Evolutionary conservation across 768 basidiomycete genomes (phyloP).

Genomic region (Phylloporus sp.): DNA sequence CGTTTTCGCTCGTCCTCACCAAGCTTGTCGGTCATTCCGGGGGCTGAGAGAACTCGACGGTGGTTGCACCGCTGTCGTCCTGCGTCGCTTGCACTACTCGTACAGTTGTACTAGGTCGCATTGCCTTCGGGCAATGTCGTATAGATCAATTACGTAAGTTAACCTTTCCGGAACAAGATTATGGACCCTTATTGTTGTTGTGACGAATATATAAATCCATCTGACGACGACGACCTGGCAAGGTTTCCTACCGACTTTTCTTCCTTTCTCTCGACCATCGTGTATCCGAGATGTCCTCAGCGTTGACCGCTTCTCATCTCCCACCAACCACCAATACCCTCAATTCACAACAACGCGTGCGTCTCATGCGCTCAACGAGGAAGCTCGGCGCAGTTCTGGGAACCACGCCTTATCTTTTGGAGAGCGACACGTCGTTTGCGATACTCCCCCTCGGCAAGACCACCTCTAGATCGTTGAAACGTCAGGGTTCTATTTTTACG

Average conservation of each 20-base stretch:
- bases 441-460: slow-evolving; percentile 20
- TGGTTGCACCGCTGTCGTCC: too few species aligned
- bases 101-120: too few species aligned
- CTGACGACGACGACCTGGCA: too few species aligned
- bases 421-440: slow-evolving; percentile 18
- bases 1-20: too few species aligned
- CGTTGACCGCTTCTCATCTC: slow-evolving; percentile 19
- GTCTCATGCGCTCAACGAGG: slow-evolving; percentile 35
- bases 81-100: too few species aligned
- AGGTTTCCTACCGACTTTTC: neutral
- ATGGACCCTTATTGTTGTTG: too few species aligned
- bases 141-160: too few species aligned
- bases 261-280: neutral
- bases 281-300: slow-evolving; percentile 22
- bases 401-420: slow-evolving; percentile 34
- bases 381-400: slow-evolving; percentile 35
- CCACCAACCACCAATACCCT: slow-evolving; percentile 35
- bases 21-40: too few species aligned
- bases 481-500: slow-evolving; percentile 31
- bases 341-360: slow-evolving; percentile 28
- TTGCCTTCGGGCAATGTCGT: too few species aligned
- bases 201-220: too few species aligned
- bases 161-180: too few species aligned
- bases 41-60: too few species aligned
- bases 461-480: slow-evolving; percentile 21